Percentiles rank a stretch among this genome's conserved stretches.
phyloP scores from a whole-genome alignment of 441 rosid species.

The Manihot esculenta region DNA sequence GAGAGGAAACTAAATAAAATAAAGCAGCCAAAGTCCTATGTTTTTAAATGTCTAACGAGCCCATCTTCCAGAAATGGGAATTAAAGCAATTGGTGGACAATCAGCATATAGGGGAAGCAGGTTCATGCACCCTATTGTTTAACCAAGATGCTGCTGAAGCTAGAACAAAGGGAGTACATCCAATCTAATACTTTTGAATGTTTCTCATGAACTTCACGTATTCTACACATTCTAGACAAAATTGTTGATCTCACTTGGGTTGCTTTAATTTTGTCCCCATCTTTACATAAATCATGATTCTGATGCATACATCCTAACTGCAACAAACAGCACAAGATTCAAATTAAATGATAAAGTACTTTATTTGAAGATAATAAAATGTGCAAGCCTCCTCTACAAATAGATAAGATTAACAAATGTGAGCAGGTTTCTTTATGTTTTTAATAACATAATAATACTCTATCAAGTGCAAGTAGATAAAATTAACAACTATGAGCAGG shows the following conservation, averaged over 20 bases:
- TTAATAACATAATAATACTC: background rate
- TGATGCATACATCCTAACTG: conserved; percentile 39
- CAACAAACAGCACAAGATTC: conserved; percentile 16
- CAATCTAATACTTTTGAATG: conserved; percentile 12
- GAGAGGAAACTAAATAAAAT: background rate
- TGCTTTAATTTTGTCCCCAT: conserved; percentile 22
- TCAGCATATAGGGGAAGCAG: conserved; percentile 21
- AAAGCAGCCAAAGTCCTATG: background rate
- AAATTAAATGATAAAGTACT: conserved; percentile 16
- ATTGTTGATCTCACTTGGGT: conserved; percentile 23
- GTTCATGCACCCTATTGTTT: conserved; percentile 32
- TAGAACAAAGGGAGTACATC: conserved; percentile 21
- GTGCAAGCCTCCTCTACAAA: background rate
- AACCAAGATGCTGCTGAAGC: conserved; percentile 19
- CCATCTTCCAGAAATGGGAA: conserved; percentile 5
- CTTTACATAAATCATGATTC: conserved; percentile 27
- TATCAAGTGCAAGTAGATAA: background rate
- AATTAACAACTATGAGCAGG: background rate
- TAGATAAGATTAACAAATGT: background rate
- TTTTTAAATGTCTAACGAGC: conserved; percentile 15
- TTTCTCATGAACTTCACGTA: conserved; percentile 1
- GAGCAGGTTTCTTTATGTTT: conserved; percentile 9
- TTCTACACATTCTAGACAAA: conserved; percentile 15
- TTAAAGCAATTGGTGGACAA: conserved; percentile 16
- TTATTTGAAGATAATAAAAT: conserved; percentile 6